Evolutionary conservation across 768 basidiomycete species (phyloP).

Genomic region (Xerocomus brunneocitrinus): DNA sequence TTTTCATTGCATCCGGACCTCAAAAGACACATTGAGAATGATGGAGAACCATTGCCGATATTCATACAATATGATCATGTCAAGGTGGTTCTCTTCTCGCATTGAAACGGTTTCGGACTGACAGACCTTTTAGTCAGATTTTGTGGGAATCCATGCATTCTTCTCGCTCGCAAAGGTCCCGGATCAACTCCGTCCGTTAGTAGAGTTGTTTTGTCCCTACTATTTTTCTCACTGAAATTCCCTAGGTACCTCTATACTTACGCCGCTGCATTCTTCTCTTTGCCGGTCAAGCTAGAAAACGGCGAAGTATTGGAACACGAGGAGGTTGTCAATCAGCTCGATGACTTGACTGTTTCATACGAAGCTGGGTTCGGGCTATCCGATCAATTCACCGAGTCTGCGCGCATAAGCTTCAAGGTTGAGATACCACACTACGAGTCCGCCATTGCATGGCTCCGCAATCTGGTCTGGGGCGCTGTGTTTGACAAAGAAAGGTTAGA

Average conservation of each 20-base stretch:
- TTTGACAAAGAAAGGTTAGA: conserved; percentile 77
- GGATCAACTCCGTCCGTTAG: conserved; percentile 63
- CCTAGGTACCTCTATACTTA: conserved; percentile 74
- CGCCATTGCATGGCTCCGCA: conserved; percentile 82
- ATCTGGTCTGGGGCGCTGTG: conserved; percentile 68
- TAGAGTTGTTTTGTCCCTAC: conserved; percentile 25
- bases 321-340: conserved; percentile 85
- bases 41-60: conserved; percentile 71
- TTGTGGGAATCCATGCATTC: conserved; percentile 75
- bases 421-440: conserved; percentile 73
- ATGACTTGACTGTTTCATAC: conserved; percentile 88
- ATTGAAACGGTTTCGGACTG: background rate
- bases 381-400: conserved; percentile 64
- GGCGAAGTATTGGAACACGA: conserved; percentile 78
- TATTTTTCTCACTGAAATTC: conserved; percentile 5
- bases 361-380: conserved; percentile 64
- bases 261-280: conserved; percentile 79
- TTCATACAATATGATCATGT: conserved; percentile 95
- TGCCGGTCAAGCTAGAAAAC: conserved; percentile 68
- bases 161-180: conserved; percentile 76
- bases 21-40: conserved; percentile 57
- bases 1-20: conserved; percentile 41
- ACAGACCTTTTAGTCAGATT: conserved; percentile 67
- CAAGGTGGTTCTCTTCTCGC: conserved; percentile 44
- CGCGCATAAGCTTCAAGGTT: conserved; percentile 80